A percentile compares a stretch with the other conserved stretches of the same genome.
These are phyloP conservation scores for Mycena venus DNA, from an alignment of 768 basidiomycete genomes.

Conservation along the genomic window DNA sequence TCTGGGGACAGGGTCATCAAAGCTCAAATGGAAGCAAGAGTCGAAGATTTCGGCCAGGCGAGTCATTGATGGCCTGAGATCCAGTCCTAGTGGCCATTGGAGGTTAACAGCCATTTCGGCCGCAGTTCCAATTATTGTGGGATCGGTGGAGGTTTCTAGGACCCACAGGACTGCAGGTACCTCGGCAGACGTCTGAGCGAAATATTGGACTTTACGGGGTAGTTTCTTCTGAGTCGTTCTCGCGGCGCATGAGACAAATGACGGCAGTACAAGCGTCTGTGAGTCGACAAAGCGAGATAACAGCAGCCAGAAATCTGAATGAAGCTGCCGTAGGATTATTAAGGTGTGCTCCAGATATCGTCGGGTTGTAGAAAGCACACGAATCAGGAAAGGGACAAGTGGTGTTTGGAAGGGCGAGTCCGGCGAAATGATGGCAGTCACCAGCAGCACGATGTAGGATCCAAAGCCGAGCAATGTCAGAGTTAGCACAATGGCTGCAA, in stretches of 20 bases:
- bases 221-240: too few relatives aligned
- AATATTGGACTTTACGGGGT: too few relatives aligned
- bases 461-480: not conserved
- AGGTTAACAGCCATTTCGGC: not conserved
- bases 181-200: not conserved
- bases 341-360: too few relatives aligned
- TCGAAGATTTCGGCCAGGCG: not conserved
- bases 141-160: not conserved
- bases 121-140: not conserved
- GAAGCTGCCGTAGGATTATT: too few relatives aligned
- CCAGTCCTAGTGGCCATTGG: not conserved
- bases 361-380: too few relatives aligned
- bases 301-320: too few relatives aligned
- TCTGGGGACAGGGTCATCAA: not conserved
- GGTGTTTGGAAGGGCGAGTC: slow-evolving; percentile 9
- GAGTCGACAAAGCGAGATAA: not conserved
- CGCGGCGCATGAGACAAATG: too few relatives aligned
- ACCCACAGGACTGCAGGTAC: slow-evolving; percentile 5
- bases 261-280: not conserved
- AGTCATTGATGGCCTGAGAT: not conserved
- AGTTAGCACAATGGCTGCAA: not conserved
- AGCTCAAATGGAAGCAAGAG: not conserved
- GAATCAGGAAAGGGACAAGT: not conserved
- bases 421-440: not conserved
- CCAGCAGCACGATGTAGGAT: not conserved